Evolutionary conservation across 495 filamentous ascomycete genomes (phyloP).

Genomic region (Penicillium subrubescens): DNA sequence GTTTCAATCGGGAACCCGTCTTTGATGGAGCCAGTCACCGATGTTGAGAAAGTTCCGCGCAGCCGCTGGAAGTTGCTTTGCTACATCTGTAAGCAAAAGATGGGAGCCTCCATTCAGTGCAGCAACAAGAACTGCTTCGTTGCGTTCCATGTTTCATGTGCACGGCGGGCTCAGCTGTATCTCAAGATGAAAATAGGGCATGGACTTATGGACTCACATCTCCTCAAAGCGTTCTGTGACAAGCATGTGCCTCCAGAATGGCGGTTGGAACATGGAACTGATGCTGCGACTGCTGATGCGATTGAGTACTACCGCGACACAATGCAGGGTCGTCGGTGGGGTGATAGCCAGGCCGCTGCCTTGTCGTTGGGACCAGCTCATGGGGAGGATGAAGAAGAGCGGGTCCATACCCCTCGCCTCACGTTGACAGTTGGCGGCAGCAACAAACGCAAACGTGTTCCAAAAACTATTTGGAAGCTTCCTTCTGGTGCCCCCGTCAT

Average conservation of each 20-base stretch:
- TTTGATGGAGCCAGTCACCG: slow-evolving; percentile 97
- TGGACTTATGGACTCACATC: slow-evolving; percentile 84
- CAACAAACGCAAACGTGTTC: slow-evolving; percentile 72
- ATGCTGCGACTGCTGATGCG: slow-evolving; percentile 63
- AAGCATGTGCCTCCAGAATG: slow-evolving; percentile 93
- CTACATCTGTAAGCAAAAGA: slow-evolving; percentile 95
- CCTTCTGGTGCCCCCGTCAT: slow-evolving; percentile 95
- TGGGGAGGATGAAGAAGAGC: slow-evolving; percentile 40
- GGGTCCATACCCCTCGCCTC: slow-evolving; percentile 46
- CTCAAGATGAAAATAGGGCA: slow-evolving; percentile 95
- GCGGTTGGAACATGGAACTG: slow-evolving; percentile 79
- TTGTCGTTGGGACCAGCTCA: slow-evolving; percentile 71
- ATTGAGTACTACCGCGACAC: slow-evolving; percentile 82
- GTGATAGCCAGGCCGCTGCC: slow-evolving; percentile 86
- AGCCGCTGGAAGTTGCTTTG: slow-evolving; percentile 91
- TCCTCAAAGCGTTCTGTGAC: slow-evolving; percentile 93
- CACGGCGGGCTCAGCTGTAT: slow-evolving; percentile 81
- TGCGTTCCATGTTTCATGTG: slow-evolving; percentile 98
- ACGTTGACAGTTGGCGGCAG: slow-evolving; percentile 69
- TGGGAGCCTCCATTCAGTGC: slow-evolving; percentile 98
- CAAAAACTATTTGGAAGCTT: slow-evolving; percentile 84
- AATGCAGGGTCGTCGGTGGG: slow-evolving; percentile 87
- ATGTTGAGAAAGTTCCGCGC: slow-evolving; percentile 94
- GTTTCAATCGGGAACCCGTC: slow-evolving; percentile 93
- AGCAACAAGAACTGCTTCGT: slow-evolving; percentile 96